Evolutionary conservation across 176 grass and related monocot species (phyloP), one percentile per base, ranked within the genome.

Genomic region (Zea luxurians): DNA sequence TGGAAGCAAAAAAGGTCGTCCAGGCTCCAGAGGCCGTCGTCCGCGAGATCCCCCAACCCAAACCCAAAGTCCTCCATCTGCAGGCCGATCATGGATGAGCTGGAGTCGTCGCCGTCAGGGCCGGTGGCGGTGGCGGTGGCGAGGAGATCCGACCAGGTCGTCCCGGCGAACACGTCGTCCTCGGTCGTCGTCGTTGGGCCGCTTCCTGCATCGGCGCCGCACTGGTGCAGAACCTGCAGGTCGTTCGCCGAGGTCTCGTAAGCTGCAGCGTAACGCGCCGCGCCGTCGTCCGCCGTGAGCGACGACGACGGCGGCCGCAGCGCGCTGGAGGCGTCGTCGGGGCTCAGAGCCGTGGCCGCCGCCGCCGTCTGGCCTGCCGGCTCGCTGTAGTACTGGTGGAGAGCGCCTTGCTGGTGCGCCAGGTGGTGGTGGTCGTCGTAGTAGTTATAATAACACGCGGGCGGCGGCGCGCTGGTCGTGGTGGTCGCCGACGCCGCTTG

Each of bases 81-180:
- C 45, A 90, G 17, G 37, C 70, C 80, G 6, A 78, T 53, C 62
- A 42, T 66, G 17, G 61, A 52, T 13, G 13, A 53, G n/a, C 57
- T 10, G 18, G n/a, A 59, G 7, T 59, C 36, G 8, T 71, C 66
- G n/a, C 73, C 69, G n/a, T 76, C 69, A 20, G 48, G 35, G 9
- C 82, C 75, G 2, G 68, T 35, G 12, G 89, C 68, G 8, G 76
- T 40, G 35, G 89, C 70, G 27, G 88, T 75, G 12, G 75, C 78
- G 8, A 92, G 90, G 12, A 85, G 76, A 76, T 88, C 91, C 34
- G 80, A 80, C 89, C 89, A 94, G 46, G 50, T 77, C 1, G 40
- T 77, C 2, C 79, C 85, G 34, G 48, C 44, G 10, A 94, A 80
- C 47, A 80, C 77, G 4, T 57, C 63, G 4, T 74, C 41, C 15